Conservation (phyloP, 169 alveolate genomes). For the Babesia divergens region DNA sequence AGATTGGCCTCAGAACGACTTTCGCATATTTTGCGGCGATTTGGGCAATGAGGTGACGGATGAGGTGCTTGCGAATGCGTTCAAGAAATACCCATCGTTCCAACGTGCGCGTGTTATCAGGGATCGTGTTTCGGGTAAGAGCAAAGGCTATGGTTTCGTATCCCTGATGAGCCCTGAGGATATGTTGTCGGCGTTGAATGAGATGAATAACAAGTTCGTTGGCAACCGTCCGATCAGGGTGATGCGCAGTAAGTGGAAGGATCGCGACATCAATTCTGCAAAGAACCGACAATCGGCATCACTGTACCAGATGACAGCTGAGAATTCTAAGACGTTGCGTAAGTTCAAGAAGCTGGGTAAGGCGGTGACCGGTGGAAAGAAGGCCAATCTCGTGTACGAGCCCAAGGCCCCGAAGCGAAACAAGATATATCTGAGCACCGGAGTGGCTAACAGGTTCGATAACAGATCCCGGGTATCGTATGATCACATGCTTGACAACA, state of each 20-base stretch:
- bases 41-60: constrained; percentile 96
- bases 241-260: constrained; percentile 91
- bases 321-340: constrained; percentile 68
- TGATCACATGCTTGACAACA: constrained; percentile 58
- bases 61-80: constrained; percentile 94
- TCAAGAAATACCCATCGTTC: constrained; percentile 92
- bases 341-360: constrained; percentile 71
- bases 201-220: constrained; percentile 93
- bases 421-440: constrained; percentile 57
- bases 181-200: constrained; percentile 90
- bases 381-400: constrained; percentile 57
- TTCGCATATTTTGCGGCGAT: constrained; percentile 95
- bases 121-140: constrained; percentile 92
- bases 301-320: constrained; percentile 56
- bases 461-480: constrained; percentile 41
- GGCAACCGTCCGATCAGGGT: constrained; percentile 93
- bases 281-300: constrained; percentile 70
- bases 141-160: constrained; percentile 96
- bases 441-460: constrained; percentile 46
- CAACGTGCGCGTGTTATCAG: constrained; percentile 91
- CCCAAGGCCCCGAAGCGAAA: constrained; percentile 50
- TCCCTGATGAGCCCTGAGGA: constrained; percentile 88
- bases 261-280: constrained; percentile 82
- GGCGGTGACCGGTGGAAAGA: constrained; percentile 70
- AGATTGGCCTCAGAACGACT: constrained; percentile 97